A percentile compares a stretch with the other conserved stretches of the same genome.
Evolutionary conservation across 306 rosid species (phyloP).

Genomic region (Vicia sativa): DNA sequence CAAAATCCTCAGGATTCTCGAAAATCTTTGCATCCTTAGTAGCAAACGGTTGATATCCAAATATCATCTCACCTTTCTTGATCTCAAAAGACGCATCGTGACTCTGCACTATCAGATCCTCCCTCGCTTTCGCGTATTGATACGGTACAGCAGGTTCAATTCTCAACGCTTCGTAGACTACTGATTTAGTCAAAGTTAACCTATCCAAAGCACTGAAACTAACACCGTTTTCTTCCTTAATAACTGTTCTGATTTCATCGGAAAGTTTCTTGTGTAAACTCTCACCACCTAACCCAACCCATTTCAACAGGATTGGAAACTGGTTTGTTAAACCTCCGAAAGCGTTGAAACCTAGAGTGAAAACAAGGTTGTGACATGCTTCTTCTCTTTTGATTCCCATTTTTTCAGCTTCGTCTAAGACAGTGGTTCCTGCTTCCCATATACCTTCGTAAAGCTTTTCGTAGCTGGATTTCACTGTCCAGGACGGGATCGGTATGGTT

Average conservation of each 20-base stretch:
- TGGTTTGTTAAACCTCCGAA: conserved; percentile 63
- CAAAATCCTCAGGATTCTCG: conserved; percentile 51
- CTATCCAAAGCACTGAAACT: conserved; percentile 45
- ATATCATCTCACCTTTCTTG: conserved; percentile 74
- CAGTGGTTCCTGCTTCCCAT: conserved; percentile 29
- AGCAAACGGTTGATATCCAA: conserved; percentile 75
- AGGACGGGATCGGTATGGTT: conserved; percentile 51
- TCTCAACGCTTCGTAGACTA: conserved; percentile 60
- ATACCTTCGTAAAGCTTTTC: conserved; percentile 51
- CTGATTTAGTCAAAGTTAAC: conserved; percentile 66
- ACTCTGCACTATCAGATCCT: conserved; percentile 56
- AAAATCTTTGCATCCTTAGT: conserved; percentile 66
- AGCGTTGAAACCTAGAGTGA: conserved; percentile 67
- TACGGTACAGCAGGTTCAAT: conserved; percentile 78
- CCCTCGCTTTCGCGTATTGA: conserved; percentile 72
- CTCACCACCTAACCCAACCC: conserved; percentile 61
- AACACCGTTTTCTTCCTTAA: conserved; percentile 48
- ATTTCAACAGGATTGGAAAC: conserved; percentile 60
- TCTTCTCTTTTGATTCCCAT: conserved; percentile 56
- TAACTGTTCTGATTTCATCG: conserved; percentile 58
- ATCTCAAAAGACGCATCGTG: conserved; percentile 64
- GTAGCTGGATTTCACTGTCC: conserved; percentile 51
- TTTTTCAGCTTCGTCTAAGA: conserved; percentile 58
- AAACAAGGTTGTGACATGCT: conserved; percentile 70
- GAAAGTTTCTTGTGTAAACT: conserved; percentile 50